Percentiles rank a stretch among this genome's conserved stretches.
phyloP scores from a whole-genome alignment of 192 early-diverging fungal species.

The Diversispora eburnea region DNA sequence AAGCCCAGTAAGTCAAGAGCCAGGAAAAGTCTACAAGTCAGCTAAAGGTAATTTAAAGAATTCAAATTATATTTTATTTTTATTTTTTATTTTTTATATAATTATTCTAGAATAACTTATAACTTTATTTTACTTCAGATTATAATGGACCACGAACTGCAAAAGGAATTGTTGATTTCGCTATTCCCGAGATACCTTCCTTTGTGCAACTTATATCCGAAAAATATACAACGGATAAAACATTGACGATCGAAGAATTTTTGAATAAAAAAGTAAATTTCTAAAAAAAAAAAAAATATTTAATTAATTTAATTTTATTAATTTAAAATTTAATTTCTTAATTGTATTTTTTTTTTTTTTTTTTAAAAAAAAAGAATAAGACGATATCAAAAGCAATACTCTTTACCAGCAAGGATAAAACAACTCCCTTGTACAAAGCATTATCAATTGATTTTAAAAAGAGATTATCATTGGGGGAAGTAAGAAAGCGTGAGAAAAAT shows the following conservation, averaged over 20 bases:
- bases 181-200: constrained; percentile 61
- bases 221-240: constrained; percentile 49
- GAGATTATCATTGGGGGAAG: constrained; percentile 70
- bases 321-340: not conserved
- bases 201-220: constrained; percentile 49
- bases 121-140: constrained; percentile 44
- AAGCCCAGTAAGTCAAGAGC: constrained; percentile 46
- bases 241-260: constrained; percentile 56
- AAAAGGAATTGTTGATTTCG: constrained; percentile 68
- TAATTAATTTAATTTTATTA: not conserved
- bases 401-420: constrained; percentile 71
- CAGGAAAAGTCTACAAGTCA: constrained; percentile 29
- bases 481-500: constrained; percentile 49
- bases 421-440: constrained; percentile 83
- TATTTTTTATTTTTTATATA: not conserved
- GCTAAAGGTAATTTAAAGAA: constrained; percentile 33
- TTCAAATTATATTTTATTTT: too few species aligned
- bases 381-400: constrained; percentile 69
- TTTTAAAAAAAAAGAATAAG: constrained; percentile 35
- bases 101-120: constrained; percentile 5
- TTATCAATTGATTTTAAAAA: constrained; percentile 72
- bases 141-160: constrained; percentile 73
- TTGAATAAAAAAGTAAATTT: constrained; percentile 48
- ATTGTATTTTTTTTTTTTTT: not conserved
- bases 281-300: too few species aligned